Percentiles rank a stretch among this genome's conserved stretches.
Conservation (phyloP, 495 filamentous ascomycete genomes). For the Aspergillus hancockii region DNA sequence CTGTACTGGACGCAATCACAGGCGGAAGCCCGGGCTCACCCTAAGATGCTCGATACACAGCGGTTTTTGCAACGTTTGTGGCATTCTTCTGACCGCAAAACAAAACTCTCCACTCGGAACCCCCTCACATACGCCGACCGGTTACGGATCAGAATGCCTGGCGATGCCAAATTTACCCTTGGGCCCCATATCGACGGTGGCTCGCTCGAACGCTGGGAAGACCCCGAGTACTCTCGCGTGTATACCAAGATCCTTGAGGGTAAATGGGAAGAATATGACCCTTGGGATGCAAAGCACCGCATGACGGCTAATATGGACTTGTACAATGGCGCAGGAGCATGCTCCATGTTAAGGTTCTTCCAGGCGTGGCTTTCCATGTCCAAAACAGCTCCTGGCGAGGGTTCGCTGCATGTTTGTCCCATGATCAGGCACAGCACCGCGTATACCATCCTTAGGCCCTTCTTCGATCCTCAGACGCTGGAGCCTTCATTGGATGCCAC, state of each 20-base stretch:
- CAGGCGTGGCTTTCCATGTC: constrained; percentile 90
- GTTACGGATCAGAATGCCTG: constrained; percentile 62
- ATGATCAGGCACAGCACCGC: constrained; percentile 71
- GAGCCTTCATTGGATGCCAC: constrained; percentile 38
- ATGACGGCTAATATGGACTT: constrained; percentile 69
- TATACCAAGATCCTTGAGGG: constrained; percentile 75
- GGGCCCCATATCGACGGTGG: constrained; percentile 88
- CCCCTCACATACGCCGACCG: constrained; percentile 80
- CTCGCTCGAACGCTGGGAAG: constrained; percentile 85
- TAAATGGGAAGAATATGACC: constrained; percentile 78
- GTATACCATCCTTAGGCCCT: constrained; percentile 82
- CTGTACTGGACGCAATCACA: constrained; percentile 86
- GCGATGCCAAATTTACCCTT: constrained; percentile 78
- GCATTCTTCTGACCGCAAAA: constrained; percentile 64
- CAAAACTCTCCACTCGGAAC: constrained; percentile 62
- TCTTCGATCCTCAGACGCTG: constrained; percentile 63
- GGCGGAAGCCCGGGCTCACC: constrained; percentile 69
- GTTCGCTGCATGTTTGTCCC: constrained; percentile 83
- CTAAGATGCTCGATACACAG: constrained; percentile 68
- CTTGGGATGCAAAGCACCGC: constrained; percentile 74
- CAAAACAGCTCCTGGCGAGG: constrained; percentile 66
- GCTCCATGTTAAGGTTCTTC: constrained; percentile 83
- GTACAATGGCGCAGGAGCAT: constrained; percentile 80
- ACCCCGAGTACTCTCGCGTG: constrained; percentile 71
- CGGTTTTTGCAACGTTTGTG: constrained; percentile 71